Conservation (phyloP, 495 filamentous ascomycete species). For the Talaromyces nanjingensis region DNA sequence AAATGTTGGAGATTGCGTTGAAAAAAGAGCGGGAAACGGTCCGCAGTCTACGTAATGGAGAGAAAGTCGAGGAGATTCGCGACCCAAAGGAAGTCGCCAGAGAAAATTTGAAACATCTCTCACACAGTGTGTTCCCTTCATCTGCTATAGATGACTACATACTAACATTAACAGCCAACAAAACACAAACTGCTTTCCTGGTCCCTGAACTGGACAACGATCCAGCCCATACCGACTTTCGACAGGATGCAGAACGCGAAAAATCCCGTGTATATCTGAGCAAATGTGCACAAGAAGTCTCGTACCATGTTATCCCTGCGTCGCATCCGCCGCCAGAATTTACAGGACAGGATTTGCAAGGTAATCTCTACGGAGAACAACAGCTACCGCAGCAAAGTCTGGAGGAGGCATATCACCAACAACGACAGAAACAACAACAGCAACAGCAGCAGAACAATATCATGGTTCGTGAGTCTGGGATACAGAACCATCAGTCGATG, state of each 20-base stretch:
- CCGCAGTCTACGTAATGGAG: constrained; percentile 38
- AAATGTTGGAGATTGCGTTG: constrained; percentile 83
- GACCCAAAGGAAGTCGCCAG: constrained; percentile 38
- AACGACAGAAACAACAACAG: constrained; percentile 31
- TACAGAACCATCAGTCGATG: constrained; percentile 42
- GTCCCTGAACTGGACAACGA: constrained; percentile 44
- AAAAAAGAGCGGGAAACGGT: constrained; percentile 61
- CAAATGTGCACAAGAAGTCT: constrained; percentile 48
- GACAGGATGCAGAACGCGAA: constrained; percentile 46
- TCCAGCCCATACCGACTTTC: constrained; percentile 47
- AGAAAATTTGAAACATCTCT: constrained; percentile 29
- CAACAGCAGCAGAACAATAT: constrained; percentile 41
- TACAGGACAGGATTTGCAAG: constrained; percentile 39
- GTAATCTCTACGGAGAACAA: constrained; percentile 38
- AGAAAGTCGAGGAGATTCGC: constrained; percentile 38
- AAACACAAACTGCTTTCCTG: constrained; percentile 32
- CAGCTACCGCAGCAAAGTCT: constrained; percentile 41
- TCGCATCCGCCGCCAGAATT: constrained; percentile 40
- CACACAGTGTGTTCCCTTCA: constrained; percentile 27
- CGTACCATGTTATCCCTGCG: constrained; percentile 48
- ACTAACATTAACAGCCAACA: constrained; percentile 24
- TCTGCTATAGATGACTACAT: neutral
- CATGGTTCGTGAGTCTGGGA: constrained; percentile 36
- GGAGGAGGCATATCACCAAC: constrained; percentile 44
- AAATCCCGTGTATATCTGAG: constrained; percentile 45